Evolutionary conservation across 1,139 yeast genomes (phyloP), one percentile per base, ranked within the genome.

Genomic region (Arxiozyma telluris): DNA sequence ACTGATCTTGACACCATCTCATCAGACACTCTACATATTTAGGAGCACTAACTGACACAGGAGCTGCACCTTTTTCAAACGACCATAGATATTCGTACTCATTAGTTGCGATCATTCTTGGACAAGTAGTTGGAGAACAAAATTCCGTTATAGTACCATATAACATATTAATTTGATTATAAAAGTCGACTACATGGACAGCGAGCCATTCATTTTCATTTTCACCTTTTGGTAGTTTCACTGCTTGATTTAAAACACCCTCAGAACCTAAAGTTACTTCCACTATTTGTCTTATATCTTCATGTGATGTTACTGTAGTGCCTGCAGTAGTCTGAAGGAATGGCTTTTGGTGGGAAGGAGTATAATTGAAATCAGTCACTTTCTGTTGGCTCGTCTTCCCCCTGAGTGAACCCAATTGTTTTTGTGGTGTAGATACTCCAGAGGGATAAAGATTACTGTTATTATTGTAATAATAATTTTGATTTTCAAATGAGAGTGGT

Each of bases 71-170:
- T 49, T 63, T 65, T n/a, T 65, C 61, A 44, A 67, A 65, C 41
- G 67, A 60, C 98, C 98, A 93, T 57, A 93, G 78, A 66, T 93
- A 93, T 71, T 93, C 98, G 68, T 90, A 93, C 72, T 90, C 97
- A 57, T 86, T 95, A 0, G 98, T 91, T 17, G 98, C 98, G 54
- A 87, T 89, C 99, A 93, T 93, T 57, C 94, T 74, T 3, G 98
- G 98, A 69, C 98, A 93, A 1, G 96, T 80, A 21, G 74, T 71
- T 1, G 98, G 97, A 0, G 97, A 88, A 69, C 99, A 93, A 65
- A 93, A 91, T 71, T 90, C 96, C 1, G 98, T 91, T 57, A 94
- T 87, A 6, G 98, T 84, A 15, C 98, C 97, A 65, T 93, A 93
- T 8, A 93, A 76, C 98, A 93, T 93, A 71, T 93, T 93, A 64